Evolutionary conservation across 2,329 filamentous ascomycete genomes (phyloP).

Genomic region (Teratosphaeriaceae sp.): DNA sequence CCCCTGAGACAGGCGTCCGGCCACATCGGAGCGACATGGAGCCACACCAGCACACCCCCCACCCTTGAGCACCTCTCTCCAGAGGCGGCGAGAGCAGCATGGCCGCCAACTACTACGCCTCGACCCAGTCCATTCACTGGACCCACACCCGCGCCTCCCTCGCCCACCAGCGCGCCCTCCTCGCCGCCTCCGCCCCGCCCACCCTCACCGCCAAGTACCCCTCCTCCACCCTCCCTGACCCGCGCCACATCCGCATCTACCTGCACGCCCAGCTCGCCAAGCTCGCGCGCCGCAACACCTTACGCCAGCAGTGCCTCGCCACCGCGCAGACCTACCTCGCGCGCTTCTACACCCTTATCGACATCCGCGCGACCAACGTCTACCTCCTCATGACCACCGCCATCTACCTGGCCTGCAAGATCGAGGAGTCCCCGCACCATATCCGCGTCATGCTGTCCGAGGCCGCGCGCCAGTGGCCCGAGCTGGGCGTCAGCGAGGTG

Average conservation of each 20-base stretch:
- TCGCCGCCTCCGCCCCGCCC: slow-evolving; percentile 67
- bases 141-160: slow-evolving; percentile 80
- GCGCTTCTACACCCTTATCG: slow-evolving; percentile 84
- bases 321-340: slow-evolving; percentile 94
- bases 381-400: slow-evolving; percentile 91
- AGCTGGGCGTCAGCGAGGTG: slow-evolving; percentile 68
- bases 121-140: slow-evolving; percentile 86
- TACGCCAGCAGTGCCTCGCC: slow-evolving; percentile 86
- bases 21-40: too few species aligned
- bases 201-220: slow-evolving; percentile 61
- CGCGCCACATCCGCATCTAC: slow-evolving; percentile 79
- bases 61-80: too few species aligned
- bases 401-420: slow-evolving; percentile 93
- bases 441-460: slow-evolving; percentile 86
- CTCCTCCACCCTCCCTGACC: slow-evolving; percentile 63
- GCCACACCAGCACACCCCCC: too few species aligned
- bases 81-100: slow-evolving; percentile 41
- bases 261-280: slow-evolving; percentile 82
- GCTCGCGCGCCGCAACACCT: slow-evolving; percentile 73
- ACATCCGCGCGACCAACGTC: slow-evolving; percentile 87
- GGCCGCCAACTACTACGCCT: slow-evolving; percentile 96
- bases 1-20: too few species aligned
- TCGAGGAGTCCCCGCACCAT: slow-evolving; percentile 95
- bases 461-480: slow-evolving; percentile 77
- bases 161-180: slow-evolving; percentile 63